Base-by-base conservation (phyloP, 257 asterid species). In the Catharanthus roseus region DNA sequence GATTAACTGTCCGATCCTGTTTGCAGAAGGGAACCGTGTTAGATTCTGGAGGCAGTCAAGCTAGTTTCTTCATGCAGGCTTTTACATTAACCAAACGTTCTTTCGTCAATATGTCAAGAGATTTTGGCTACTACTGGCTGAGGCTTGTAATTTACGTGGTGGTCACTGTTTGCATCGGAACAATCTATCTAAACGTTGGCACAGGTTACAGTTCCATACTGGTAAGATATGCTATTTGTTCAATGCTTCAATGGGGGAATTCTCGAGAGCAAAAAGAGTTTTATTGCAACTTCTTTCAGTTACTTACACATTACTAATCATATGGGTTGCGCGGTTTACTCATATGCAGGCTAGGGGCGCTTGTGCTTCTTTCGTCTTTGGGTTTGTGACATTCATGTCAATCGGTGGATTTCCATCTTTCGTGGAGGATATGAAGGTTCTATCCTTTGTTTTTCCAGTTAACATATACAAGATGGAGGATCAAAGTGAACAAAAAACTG, bases 341-440 rank as follows among this genome's bases (percentile, higher is more conserved):
- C 50, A 6, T 2, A 44, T 71, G 55, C 92, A 92, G 98, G 98
- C 98, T 29, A 85, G 99, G 72, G 99, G 97, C 13, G 99, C 99
- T 1, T 93, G 99, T 29, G 97, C 99, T 1, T 89, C 99, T 9
- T 93, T 93, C 60, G 99, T 93, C 47, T 91, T 93, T 42, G 99
- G 99, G 18, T 91, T 95, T 62, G 96, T 95, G 15, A 91, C 99
- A 29, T 95, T 95, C 76, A 91, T 95, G 99, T 91, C 99, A 39
- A 95, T 95, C 38, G 99, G 99, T 57, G 99, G 99, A 31, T 93
- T 93, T n/a, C 99, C 99, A 68, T 93, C 97, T 1, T 93, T 93
- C n/a, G 99, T 93, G 33, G 99, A 95, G 83, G 99, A 95, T 63
- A 91, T 93, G 97, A 93, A 93, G 96, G 98, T 90, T 72, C 42